Evolutionary conservation across 2,329 filamentous ascomycete genomes (phyloP).

Genomic region (Fusarium sp.): DNA sequence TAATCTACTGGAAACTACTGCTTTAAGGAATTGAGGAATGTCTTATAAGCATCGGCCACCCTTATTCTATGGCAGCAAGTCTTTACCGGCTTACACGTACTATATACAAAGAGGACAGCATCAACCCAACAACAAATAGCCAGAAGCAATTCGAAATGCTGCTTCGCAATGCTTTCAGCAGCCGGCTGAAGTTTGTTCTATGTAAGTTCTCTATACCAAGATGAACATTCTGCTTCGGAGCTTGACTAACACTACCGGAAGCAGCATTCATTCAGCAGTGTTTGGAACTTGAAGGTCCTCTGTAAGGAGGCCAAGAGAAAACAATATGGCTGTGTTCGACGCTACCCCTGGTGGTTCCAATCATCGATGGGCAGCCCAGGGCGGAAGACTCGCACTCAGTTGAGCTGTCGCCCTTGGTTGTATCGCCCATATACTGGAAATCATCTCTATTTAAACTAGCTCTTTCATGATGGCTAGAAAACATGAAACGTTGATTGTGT

Average conservation of each 20-base stretch:
- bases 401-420: background rate
- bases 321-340: background rate
- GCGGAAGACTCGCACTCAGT: background rate
- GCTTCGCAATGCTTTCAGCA: background rate
- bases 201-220: background rate
- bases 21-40: background rate
- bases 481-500: background rate
- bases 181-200: background rate
- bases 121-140: background rate
- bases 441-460: background rate
- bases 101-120: background rate
- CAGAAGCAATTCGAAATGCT: background rate
- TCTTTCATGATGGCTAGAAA: background rate
- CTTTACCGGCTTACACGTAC: background rate
- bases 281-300: background rate
- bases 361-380: background rate
- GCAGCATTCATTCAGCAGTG: fast-evolving
- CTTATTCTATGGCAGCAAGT: background rate
- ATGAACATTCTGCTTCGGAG: background rate
- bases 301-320: background rate
- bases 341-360: background rate
- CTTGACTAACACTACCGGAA: background rate
- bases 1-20: background rate
- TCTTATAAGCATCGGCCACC: background rate
- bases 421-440: background rate